Base-by-base conservation (phyloP, 495 filamentous ascomycete species). In the Xylaria cubensis region DNA sequence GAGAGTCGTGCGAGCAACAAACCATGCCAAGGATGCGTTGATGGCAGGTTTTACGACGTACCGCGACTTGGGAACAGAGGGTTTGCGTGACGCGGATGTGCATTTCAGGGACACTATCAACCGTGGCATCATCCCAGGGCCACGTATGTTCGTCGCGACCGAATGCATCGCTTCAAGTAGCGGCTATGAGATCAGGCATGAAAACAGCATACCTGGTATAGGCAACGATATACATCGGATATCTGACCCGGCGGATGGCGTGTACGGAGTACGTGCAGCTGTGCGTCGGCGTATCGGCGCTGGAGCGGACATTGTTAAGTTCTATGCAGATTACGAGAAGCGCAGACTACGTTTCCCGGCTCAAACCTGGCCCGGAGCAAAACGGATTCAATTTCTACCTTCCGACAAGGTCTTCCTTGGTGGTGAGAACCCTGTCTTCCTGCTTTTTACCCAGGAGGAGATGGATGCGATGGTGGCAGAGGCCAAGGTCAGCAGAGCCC, bases 11-110 rank as follows among this genome's bases (percentile, higher is more conserved):
- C 81, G 86, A 9, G 86, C 86, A 0, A 84, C 84, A 32, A 86
- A 86, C 64, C 84, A 88, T 74, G 84, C 79, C 61, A 82, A 79
- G 48, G 77, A 80, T 21, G 86, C 84, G 3, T 73, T 89, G n/a
- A 78, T 86, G 41, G 86, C 86, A 0, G 86, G 87, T 34, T 88
- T 84, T 77, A 88, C 85, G 3, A 88, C 87, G 9, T 88, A 87
- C 76, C 83, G 86, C 29, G 86, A 88, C 72, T 81, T 89, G 0
- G 87, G 86, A 13, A 86, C 83, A 24, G 87, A 88, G 74, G 80
- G 81, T 0, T 76, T 88, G 4, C 76, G 77, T 21, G 79, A 79
- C 46, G 81, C 82, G 26, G 86, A 89, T 71, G 81, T 80, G 39
- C 78, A 77, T 69, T 74, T 85, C 15, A 76, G 82, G 13, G 80